Evolutionary conservation across 805 yeast species (phyloP).

Genomic region (Hanseniaspora occidentalis): DNA sequence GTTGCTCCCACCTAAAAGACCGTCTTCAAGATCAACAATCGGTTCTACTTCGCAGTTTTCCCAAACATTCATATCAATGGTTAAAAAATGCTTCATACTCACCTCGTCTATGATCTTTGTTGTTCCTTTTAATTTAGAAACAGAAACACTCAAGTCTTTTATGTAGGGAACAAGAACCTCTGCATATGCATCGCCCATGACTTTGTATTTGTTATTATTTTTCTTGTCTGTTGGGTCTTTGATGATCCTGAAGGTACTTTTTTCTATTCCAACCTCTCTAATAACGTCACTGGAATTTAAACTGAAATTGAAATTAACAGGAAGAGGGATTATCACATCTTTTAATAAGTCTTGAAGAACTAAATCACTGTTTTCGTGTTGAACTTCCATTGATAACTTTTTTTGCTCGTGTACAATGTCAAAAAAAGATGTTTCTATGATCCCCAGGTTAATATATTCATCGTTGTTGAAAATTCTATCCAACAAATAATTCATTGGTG

Average conservation of each 20-base stretch:
- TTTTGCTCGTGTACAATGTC: too few relatives aligned
- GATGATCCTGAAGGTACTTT: not conserved
- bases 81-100: not conserved
- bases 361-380: too few relatives aligned
- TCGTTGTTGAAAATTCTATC: conserved; percentile 14
- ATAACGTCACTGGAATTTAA: not conserved
- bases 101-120: not conserved
- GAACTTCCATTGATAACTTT: too few relatives aligned
- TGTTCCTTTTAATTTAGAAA: not conserved
- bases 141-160: not conserved
- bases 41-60: not conserved
- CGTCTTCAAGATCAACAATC: not conserved
- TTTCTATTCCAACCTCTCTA: not conserved
- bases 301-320: not conserved
- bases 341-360: too few relatives aligned
- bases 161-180: not conserved
- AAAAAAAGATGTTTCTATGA: not conserved
- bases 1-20: too few relatives aligned
- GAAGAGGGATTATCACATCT: not conserved
- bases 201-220: not conserved
- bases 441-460: conserved; percentile 5
- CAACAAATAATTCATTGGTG: conserved; percentile 21
- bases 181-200: not conserved
- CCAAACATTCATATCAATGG: not conserved
- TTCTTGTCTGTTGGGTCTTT: not conserved